phyloP scores from a whole-genome alignment of 495 filamentous ascomycete species.

The Bacidia rubella region DNA sequence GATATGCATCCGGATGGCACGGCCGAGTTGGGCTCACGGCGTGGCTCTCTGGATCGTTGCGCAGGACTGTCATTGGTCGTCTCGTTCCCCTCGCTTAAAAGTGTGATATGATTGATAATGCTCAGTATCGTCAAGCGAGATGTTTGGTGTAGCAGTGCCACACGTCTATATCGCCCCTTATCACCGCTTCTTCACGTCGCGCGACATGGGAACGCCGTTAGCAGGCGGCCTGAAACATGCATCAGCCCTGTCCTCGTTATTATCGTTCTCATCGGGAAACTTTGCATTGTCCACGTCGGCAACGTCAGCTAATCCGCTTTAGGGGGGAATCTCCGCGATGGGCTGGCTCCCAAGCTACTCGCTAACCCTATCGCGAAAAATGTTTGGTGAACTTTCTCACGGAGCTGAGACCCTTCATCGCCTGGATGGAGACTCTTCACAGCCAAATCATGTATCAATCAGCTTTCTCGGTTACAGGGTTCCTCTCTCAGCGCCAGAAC shows the following conservation, averaged over 20 bases:
- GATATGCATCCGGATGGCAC: not conserved
- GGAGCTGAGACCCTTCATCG: not conserved
- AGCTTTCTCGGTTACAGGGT: not conserved
- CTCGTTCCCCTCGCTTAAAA: not conserved
- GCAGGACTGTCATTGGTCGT: not conserved
- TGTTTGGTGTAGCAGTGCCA: not conserved
- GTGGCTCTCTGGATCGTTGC: constrained; percentile 5
- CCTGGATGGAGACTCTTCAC: not conserved
- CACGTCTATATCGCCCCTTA: not conserved
- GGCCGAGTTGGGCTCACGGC: constrained; percentile 1
- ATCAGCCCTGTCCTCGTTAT: constrained; percentile 4
- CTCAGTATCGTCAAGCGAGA: not conserved
- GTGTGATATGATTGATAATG: constrained; percentile 1
- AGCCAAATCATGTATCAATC: not conserved
- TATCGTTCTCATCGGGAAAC: not conserved
- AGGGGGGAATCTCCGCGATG: not conserved
- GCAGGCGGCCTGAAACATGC: constrained; percentile 3
- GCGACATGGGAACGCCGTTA: not conserved
- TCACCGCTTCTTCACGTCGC: not conserved
- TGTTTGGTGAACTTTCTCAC: not conserved
- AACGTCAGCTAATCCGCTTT: constrained; percentile 2
- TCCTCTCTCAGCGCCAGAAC: not conserved
- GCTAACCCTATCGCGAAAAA: not conserved
- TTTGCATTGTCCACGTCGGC: not conserved
- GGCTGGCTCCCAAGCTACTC: not conserved